Evolutionary conservation across 176 grass and related monocot genomes (phyloP).

Genomic region (Saccharum officinarum): DNA sequence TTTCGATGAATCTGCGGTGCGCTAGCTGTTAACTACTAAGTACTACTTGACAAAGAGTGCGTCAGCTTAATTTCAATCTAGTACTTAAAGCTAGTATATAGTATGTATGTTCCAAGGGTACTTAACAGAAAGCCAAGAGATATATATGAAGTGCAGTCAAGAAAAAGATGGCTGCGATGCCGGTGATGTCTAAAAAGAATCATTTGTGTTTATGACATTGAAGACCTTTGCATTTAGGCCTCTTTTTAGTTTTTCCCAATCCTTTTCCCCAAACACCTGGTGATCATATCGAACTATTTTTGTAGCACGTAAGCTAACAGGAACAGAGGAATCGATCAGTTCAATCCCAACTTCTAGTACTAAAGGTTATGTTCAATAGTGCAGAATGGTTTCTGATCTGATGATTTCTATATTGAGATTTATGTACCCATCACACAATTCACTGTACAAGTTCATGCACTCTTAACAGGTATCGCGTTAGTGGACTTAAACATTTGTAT

Average conservation of each 20-base stretch:
- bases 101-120: not conserved
- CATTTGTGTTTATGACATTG: not conserved
- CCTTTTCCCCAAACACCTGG: not conserved
- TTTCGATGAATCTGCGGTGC: not conserved
- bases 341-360: not conserved
- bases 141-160: not conserved
- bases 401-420: not conserved
- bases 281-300: not conserved
- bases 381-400: not conserved
- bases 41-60: not conserved
- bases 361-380: not conserved
- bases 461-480: not conserved
- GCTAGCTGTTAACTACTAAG: conserved; percentile 26
- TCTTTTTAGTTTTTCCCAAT: not conserved
- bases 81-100: not conserved
- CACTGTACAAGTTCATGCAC: not conserved
- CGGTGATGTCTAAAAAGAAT: not conserved
- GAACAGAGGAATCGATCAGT: not conserved
- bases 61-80: not conserved
- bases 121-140: not conserved
- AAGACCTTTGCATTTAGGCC: not conserved
- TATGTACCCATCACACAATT: not conserved
- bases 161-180: not conserved
- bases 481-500: not conserved
- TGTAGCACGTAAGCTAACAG: not conserved